Percentiles rank a stretch among this genome's conserved stretches.
Evolutionary conservation across 2,329 filamentous ascomycete species (phyloP).

Genomic region (Paracorniculantispora psalliotae): DNA sequence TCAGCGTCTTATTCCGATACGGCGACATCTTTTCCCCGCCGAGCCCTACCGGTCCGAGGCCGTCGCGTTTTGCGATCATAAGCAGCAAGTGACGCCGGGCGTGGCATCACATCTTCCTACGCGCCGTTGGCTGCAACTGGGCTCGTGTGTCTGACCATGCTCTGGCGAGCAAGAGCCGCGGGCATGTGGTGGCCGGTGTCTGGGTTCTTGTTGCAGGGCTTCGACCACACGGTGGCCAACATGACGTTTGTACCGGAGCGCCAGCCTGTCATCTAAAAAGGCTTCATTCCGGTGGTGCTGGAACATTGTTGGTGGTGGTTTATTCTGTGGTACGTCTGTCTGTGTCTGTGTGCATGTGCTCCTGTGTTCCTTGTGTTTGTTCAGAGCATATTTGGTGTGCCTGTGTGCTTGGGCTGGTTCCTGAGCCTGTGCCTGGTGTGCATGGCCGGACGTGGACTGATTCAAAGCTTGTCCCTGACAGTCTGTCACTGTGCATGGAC

Average conservation of each 20-base stretch:
- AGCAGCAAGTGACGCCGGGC: constrained; percentile 41
- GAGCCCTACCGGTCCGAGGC: constrained; percentile 38
- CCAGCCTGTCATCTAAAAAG: constrained; percentile 49
- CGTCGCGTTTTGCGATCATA: constrained; percentile 38
- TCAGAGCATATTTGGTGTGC: too few relatives aligned
- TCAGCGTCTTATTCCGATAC: constrained; percentile 40
- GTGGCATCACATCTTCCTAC: constrained; percentile 48
- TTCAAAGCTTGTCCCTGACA: too few relatives aligned
- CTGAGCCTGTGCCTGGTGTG: too few relatives aligned
- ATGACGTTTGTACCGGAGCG: constrained; percentile 47
- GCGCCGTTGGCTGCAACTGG: constrained; percentile 51
- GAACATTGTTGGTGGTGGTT: constrained; percentile 47
- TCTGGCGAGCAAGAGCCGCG: constrained; percentile 45
- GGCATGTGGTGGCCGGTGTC: constrained; percentile 51
- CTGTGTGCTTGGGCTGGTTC: too few relatives aligned
- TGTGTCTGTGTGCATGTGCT: too few relatives aligned
- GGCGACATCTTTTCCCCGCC: constrained; percentile 40
- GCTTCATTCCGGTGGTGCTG: constrained; percentile 42
- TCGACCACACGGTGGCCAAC: constrained; percentile 53
- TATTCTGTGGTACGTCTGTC: constrained; percentile 29
- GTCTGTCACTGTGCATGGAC: too few relatives aligned
- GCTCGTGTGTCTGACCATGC: constrained; percentile 49
- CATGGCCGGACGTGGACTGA: too few relatives aligned
- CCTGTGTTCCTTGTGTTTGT: too few relatives aligned
- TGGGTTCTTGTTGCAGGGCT: constrained; percentile 44